Base-by-base conservation (phyloP, 495 filamentous ascomycete genomes). In the Antarctomyces pellizariae region DNA sequence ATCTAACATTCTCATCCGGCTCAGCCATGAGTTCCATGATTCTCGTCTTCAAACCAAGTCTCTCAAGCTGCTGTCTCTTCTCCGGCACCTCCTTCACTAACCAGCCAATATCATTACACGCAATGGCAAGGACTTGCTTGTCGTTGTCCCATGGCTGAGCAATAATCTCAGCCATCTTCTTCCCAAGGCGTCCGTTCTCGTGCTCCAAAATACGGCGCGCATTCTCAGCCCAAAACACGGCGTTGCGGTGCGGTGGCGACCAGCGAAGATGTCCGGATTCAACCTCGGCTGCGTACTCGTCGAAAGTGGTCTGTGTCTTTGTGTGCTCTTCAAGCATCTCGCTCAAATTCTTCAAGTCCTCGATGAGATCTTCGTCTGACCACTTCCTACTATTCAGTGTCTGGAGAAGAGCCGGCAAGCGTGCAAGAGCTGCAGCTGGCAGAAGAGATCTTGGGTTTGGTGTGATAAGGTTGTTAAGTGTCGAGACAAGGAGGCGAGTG, bases 11-110 rank as follows among this genome's bases (percentile, higher is more conserved):
- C 50, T 93, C 82, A 43, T 95, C 80, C 24, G 62, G 56, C 42
- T 91, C 76, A 30, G 59, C 67, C 89, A 99, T 99, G 39, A 95
- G 50, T 50, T 78, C 78, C 89, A 99, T 95, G 26, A 95, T 72
- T 30, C 78, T 61, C 4, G 61, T 62, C 60, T 99, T 97, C 29
- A 95, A 47, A 1, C 89, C 84, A n/a, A 80, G 42, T 46, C 72
- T 79, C 59, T 95, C 86, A 39, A 93, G 56, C 48, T 76, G 71
- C 16, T 49, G 49, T 36, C 83, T 57, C 48, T 71, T 75, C 51
- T 90, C 84, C 3, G 86, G 79, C 25, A 83, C 71, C 49, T 89
- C 82, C 41, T 75, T 80, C 13, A 97, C 84, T 28, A 97, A 52
- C 31, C 56, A 71, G 8, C 79, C 83, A 11, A 95, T 62, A 47